phyloP scores from a whole-genome alignment of 768 basidiomycete species.

The Tylopilus cervinicoccineus region DNA sequence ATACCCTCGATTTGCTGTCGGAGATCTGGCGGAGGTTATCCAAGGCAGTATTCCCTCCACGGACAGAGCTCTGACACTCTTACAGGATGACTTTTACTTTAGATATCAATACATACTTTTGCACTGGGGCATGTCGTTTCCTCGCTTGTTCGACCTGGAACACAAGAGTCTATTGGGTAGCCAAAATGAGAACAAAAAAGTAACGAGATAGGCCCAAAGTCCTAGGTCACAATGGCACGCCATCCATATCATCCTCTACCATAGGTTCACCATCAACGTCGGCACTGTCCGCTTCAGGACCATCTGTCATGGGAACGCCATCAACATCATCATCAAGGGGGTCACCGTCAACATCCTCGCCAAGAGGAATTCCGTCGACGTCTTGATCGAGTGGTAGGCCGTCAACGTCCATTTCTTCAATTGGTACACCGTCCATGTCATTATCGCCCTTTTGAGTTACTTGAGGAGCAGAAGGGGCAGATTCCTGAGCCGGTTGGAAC shows the following conservation, averaged over 20 bases:
- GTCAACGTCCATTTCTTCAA: conserved; percentile 49
- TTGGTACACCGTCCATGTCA: conserved; percentile 51
- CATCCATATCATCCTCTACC: conserved; percentile 36
- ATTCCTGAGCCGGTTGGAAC: conserved; percentile 65
- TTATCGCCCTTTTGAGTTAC: conserved; percentile 39
- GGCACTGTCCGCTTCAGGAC: conserved; percentile 12
- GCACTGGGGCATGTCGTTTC: not conserved
- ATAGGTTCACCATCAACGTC: conserved; percentile 29
- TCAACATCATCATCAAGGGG: conserved; percentile 35
- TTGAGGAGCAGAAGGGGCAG: conserved; percentile 18
- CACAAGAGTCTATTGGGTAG: not conserved
- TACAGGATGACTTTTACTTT: not conserved
- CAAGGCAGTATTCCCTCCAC: conserved; percentile 12
- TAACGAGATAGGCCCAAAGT: not conserved
- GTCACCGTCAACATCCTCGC: conserved; percentile 24
- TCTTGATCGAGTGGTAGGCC: conserved; percentile 42
- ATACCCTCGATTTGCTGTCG: conserved; percentile 20
- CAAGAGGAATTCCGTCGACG: conserved; percentile 37
- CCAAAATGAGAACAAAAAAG: not conserved
- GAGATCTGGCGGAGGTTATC: conserved; percentile 20
- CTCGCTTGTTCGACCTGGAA: not conserved
- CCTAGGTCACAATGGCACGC: conserved; percentile 32
- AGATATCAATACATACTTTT: not conserved
- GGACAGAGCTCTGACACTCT: conserved; percentile 26
- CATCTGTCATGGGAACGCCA: conserved; percentile 33